Conservation (phyloP, 2,329 filamentous ascomycete genomes). For the Curvularia eragrostidis region DNA sequence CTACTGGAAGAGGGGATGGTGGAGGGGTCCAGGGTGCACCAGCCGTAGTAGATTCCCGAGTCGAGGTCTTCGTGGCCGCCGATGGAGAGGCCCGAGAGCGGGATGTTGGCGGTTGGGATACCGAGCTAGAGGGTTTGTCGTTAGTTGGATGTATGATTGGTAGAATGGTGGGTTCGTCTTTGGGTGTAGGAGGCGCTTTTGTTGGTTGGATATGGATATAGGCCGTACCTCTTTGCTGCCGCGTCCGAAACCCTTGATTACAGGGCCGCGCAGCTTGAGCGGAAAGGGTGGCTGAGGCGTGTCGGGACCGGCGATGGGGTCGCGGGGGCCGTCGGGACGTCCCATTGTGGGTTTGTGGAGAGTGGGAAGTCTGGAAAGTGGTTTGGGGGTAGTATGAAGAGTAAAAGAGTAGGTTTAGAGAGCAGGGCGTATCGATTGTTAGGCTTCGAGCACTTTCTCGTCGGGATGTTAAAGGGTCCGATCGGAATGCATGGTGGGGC, state of each 20-base stretch:
- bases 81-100: constrained; percentile 72
- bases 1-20: constrained; percentile 22
- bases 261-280: constrained; percentile 80
- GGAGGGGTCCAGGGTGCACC: constrained; percentile 72
- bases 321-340: constrained; percentile 33
- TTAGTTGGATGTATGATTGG: too few relatives aligned
- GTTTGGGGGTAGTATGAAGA: neutral
- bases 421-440: neutral
- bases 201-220: neutral
- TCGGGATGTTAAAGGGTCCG: constrained; percentile 19
- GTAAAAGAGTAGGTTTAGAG: neutral
- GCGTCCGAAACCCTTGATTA: constrained; percentile 91
- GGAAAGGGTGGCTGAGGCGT: constrained; percentile 79
- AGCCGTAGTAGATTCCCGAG: constrained; percentile 93
- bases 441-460: constrained; percentile 23
- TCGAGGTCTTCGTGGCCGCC: constrained; percentile 67
- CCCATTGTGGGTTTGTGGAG: constrained; percentile 26
- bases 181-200: neutral
- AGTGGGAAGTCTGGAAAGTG: too few relatives aligned
- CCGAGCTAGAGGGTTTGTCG: constrained; percentile 68
- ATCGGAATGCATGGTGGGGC: constrained; percentile 25
- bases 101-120: constrained; percentile 93
- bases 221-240: constrained; percentile 83
- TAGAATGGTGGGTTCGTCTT: too few relatives aligned
- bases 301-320: constrained; percentile 72